Evolutionary conservation across 2,329 filamentous ascomycete species (phyloP), one percentile per base, ranked within the genome.

Genomic region (Sporothrix dimorphospora): DNA sequence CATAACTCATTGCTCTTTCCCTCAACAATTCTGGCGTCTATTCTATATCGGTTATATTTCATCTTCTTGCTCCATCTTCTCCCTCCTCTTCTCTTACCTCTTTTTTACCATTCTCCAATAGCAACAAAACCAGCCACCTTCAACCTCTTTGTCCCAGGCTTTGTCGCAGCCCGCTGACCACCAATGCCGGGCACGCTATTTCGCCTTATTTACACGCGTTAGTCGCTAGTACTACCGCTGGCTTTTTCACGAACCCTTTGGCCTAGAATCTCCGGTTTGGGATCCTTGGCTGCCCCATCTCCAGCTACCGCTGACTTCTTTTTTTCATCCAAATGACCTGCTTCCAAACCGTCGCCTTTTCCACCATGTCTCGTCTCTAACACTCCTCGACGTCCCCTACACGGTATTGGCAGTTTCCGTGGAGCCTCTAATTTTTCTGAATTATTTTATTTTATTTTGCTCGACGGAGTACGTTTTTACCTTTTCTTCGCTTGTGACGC

Each of bases 281-380:
- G n/a, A 49, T n/a, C 16, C 47, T n/a, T 34, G 14, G 8, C 34
- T 11, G 40, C 19, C 40, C 5, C 30, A n/a, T 65, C 9, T 38
- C 53, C 11, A 49, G 16, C 45, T 49, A 7, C 16, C 8, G 19
- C 47, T 19, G 7, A n/a, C 47, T 9, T n/a, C 12, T 21, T 69
- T 45, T 57, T 24, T 45, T 24, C 51, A 30, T 69, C 51, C 67
- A 55, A 40, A 57, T 59, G 66, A 69, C 66, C 49, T 67, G 63
- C 63, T 42, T 57, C 16, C 47, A 21, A 42, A 57, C 67, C 51
- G 38, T n/a, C 51, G 51, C 49, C 9, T 30, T 19, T 24, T 42
- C 30, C 67, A 47, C n/a, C 51, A 69, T 69, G 67, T 69, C 67
- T 69, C 51, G n/a, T 34, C 67, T 69, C 51, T 69, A 69, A 45